Evolutionary conservation across 106 monocot genomes (phyloP).

Genomic region (Phalaenopsis equestris): DNA sequence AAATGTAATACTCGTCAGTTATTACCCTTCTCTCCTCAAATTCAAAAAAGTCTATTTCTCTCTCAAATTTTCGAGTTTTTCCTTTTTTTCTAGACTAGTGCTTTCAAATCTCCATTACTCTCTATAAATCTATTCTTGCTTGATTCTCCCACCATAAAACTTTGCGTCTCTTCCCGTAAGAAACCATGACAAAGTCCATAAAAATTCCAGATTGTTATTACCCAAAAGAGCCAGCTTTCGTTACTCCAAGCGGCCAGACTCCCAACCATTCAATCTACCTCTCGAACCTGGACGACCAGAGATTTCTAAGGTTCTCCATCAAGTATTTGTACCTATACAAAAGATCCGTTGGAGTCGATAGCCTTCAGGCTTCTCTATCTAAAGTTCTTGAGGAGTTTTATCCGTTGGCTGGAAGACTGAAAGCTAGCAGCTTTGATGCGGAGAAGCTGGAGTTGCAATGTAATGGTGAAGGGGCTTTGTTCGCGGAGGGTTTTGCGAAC

Average conservation of each 20-base stretch:
- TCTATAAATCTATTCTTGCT: too few relatives aligned
- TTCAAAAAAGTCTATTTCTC: too few relatives aligned
- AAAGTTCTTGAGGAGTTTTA: slow-evolving; percentile 56
- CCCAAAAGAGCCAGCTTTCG: slow-evolving; percentile 29
- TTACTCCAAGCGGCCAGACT: slow-evolving; percentile 35
- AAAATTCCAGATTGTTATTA: slow-evolving; percentile 66
- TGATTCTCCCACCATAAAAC: too few relatives aligned
- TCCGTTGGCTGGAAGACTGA: slow-evolving; percentile 76
- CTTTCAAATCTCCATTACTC: too few relatives aligned
- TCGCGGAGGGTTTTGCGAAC: slow-evolving; percentile 43
- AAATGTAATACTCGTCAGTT: too few relatives aligned
- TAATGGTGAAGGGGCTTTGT: slow-evolving; percentile 70
- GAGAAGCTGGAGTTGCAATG: slow-evolving; percentile 81
- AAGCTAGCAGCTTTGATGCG: slow-evolving; percentile 16
- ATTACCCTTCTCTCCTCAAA: too few relatives aligned
- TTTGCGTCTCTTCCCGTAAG: too few relatives aligned
- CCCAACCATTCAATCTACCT: slow-evolving; percentile 59
- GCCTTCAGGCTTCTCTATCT: slow-evolving; percentile 42
- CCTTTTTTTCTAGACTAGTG: too few relatives aligned
- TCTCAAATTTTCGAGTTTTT: too few relatives aligned
- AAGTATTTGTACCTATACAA: slow-evolving; percentile 70
- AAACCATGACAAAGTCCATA: slow-evolving; percentile 26
- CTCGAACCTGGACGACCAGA: slow-evolving; percentile 89
- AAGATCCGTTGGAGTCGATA: slow-evolving; percentile 17
- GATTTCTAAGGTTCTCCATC: slow-evolving; percentile 80